Conservation (phyloP, 148 eudicot species). For the Beta vulgaris region DNA sequence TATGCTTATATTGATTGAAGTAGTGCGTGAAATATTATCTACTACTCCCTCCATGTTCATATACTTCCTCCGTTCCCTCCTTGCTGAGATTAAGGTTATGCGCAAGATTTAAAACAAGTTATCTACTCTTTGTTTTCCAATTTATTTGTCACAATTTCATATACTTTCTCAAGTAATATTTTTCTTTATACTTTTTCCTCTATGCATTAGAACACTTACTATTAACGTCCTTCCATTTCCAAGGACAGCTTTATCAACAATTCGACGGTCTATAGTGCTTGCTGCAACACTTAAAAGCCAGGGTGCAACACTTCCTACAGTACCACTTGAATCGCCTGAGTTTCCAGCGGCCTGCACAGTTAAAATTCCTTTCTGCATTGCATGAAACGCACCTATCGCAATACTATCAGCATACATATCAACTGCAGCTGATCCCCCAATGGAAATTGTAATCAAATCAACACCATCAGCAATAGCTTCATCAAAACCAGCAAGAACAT, state of each 20-base stretch:
- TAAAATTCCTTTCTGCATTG: conserved; percentile 42
- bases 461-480: conserved; percentile 67
- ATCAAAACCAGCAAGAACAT: conserved; percentile 46
- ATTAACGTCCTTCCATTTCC: conserved; percentile 26
- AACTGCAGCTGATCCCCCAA: conserved; percentile 12
- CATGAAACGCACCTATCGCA: conserved; percentile 41
- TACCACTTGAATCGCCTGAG: background rate
- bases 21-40: too few relatives aligned
- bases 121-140: too few relatives aligned
- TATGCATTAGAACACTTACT: background rate
- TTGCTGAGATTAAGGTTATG: too few relatives aligned
- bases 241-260: conserved; percentile 27
- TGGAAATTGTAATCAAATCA: conserved; percentile 44
- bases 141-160: too few relatives aligned
- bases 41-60: too few relatives aligned
- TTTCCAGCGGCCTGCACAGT: conserved; percentile 41
- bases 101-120: too few relatives aligned
- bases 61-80: too few relatives aligned
- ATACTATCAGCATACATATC: conserved; percentile 16
- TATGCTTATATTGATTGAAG: too few relatives aligned
- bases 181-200: background rate
- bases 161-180: too few relatives aligned
- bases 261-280: conserved; percentile 25
- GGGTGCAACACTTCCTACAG: conserved; percentile 39
- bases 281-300: conserved; percentile 51